phyloP scores from a whole-genome alignment of 169 alveolate genomes.

The Cryptosporidium parvum region DNA sequence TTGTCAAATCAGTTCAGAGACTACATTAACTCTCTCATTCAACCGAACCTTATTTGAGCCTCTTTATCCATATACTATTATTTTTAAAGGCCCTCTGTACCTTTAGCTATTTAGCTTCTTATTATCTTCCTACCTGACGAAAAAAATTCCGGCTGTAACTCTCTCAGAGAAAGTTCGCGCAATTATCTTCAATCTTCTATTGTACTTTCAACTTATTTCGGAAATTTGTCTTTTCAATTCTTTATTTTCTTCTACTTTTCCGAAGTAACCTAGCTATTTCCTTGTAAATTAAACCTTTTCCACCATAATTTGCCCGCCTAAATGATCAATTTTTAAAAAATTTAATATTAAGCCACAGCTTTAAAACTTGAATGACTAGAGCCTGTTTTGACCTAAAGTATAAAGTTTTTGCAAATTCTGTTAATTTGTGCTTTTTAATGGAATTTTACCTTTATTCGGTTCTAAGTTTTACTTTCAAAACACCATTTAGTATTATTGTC shows the following conservation, averaged over 20 bases:
- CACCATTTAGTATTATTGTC: background rate
- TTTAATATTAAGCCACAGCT: background rate
- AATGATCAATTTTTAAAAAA: conserved; percentile 2
- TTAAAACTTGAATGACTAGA: background rate
- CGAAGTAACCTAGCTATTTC: conserved; percentile 1
- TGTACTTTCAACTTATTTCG: background rate
- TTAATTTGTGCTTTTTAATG: too few species aligned
- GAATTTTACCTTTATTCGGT: background rate
- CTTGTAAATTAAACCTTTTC: background rate
- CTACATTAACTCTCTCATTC: conserved; percentile 19
- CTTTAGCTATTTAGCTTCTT: background rate
- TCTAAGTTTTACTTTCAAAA: background rate
- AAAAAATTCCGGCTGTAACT: background rate
- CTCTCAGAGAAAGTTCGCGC: background rate
- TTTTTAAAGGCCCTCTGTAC: conserved; percentile 17
- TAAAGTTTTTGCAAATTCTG: background rate
- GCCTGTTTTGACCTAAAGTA: background rate
- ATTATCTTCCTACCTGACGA: background rate
- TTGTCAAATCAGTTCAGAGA: conserved; percentile 10
- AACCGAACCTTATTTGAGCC: background rate
- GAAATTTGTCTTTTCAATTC: background rate
- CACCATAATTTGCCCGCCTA: conserved; percentile 27
- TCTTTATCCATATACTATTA: background rate
- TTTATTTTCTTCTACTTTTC: conserved; percentile 7
- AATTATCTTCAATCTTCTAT: background rate